These are phyloP conservation scores for Aspergillus tanneri DNA, from an alignment of 2,329 filamentous ascomycete species.

Conservation along the genomic window DNA sequence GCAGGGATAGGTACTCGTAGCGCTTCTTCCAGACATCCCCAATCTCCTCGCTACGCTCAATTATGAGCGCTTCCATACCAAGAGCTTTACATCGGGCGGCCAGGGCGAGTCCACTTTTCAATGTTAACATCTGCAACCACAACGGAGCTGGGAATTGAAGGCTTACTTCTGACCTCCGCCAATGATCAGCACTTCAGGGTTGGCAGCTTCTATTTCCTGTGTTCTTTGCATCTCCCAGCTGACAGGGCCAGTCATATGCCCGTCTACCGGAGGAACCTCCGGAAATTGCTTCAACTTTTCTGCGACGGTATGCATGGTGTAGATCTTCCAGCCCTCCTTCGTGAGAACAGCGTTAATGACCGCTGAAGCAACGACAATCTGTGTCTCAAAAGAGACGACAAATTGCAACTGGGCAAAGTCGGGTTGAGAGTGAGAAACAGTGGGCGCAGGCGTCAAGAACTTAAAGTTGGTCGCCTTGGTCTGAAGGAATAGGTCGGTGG, in stretches of 20 bases:
- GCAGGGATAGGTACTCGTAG: slow-evolving; percentile 34
- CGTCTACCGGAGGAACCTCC: slow-evolving; percentile 28
- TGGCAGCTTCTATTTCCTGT: slow-evolving; percentile 24
- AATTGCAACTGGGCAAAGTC: slow-evolving; percentile 33
- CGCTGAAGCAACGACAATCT: slow-evolving; percentile 27
- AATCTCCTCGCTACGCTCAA: slow-evolving; percentile 28
- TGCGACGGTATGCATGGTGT: slow-evolving; percentile 37
- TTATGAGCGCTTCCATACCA: slow-evolving; percentile 30
- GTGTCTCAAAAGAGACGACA: slow-evolving; percentile 34
- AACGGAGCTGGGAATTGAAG: background rate
- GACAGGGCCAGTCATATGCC: slow-evolving; percentile 35
- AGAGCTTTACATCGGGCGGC: slow-evolving; percentile 27
- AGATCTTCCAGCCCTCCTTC: slow-evolving; percentile 35
- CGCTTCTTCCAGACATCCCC: slow-evolving; percentile 34
- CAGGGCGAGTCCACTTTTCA: slow-evolving; percentile 24
- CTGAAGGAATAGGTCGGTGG: slow-evolving; percentile 32
- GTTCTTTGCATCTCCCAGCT: slow-evolving; percentile 35
- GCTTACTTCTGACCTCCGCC: slow-evolving; percentile 25
- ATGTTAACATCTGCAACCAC: too few species aligned
- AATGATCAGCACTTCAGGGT: slow-evolving; percentile 26
- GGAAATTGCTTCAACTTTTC: slow-evolving; percentile 35
- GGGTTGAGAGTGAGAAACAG: slow-evolving; percentile 28
- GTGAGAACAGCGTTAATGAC: slow-evolving; percentile 36
- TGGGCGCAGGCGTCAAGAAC: slow-evolving; percentile 23
- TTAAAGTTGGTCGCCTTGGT: slow-evolving; percentile 30